Evolutionary conservation across 1,139 yeast genomes (phyloP).

Genomic region (Yamadazyma spencermartinsiae): DNA sequence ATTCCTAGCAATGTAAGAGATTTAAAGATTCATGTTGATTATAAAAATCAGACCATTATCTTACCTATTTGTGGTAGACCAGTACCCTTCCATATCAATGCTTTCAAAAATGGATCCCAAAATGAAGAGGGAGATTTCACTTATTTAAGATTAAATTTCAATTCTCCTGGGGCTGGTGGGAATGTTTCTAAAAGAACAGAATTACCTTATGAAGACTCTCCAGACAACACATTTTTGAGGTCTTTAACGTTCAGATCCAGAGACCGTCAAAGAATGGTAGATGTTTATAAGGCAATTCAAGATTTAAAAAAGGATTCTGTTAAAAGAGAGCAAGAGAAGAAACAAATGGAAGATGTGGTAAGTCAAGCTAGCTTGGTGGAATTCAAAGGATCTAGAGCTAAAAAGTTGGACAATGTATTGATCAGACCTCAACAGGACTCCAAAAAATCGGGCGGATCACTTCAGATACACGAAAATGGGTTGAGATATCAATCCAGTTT

Average conservation of each 20-base stretch:
- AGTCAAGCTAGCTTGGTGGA: slow-evolving; percentile 88
- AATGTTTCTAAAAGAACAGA: slow-evolving; percentile 69
- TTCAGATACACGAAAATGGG: slow-evolving; percentile 95
- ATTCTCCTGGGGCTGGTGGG: slow-evolving; percentile 89
- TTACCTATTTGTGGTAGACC: slow-evolving; percentile 95
- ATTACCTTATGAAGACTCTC: slow-evolving; percentile 86
- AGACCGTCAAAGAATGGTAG: slow-evolving; percentile 90
- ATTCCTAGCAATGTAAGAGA: slow-evolving; percentile 83
- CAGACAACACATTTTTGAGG: slow-evolving; percentile 83
- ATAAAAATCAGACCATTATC: slow-evolving; percentile 83
- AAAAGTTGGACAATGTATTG: slow-evolving; percentile 83
- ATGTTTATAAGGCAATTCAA: slow-evolving; percentile 84
- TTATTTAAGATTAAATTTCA: slow-evolving; percentile 84
- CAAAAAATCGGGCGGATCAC: slow-evolving; percentile 87
- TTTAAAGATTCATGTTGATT: slow-evolving; percentile 82
- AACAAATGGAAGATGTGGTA: slow-evolving; percentile 92
- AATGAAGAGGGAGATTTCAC: slow-evolving; percentile 97
- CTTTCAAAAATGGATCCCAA: slow-evolving; percentile 92
- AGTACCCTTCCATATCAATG: slow-evolving; percentile 94
- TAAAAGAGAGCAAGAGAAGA: slow-evolving; percentile 86
- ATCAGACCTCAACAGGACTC: slow-evolving; percentile 97
- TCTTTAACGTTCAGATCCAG: slow-evolving; percentile 86
- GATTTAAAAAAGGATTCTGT: slow-evolving; percentile 92
- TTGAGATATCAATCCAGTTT: slow-evolving; percentile 85
- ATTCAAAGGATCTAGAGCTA: slow-evolving; percentile 74